phyloP scores from a whole-genome alignment of 2,329 filamentous ascomycete species.

The Penicillium oxalicum region DNA sequence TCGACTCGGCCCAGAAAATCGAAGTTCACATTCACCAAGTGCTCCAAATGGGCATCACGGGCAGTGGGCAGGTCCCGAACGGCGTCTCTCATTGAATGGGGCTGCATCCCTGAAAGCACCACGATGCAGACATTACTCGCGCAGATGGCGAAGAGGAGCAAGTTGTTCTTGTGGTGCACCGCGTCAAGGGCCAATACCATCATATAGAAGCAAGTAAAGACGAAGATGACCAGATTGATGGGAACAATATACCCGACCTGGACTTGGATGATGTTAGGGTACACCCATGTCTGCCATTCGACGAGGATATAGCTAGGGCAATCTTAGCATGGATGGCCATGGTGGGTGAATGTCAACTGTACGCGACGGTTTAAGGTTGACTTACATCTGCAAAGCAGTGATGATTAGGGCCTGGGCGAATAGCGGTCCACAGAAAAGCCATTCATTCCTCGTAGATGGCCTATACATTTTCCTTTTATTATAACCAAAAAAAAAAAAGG shows the following conservation, averaged over 20 bases:
- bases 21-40: constrained; percentile 8
- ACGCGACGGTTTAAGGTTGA: background rate
- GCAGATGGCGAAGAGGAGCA: constrained; percentile 16
- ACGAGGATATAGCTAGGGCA: constrained; percentile 5
- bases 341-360: too few relatives aligned
- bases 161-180: constrained; percentile 16
- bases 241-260: constrained; percentile 8
- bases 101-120: constrained; percentile 14
- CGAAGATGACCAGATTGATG: constrained; percentile 7
- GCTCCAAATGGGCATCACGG: background rate
- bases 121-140: constrained; percentile 10
- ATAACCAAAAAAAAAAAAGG: too few relatives aligned
- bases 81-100: constrained; percentile 2
- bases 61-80: background rate
- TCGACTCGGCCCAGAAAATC: constrained; percentile 11
- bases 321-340: background rate
- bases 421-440: constrained; percentile 5
- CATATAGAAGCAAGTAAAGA: constrained; percentile 12
- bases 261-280: constrained; percentile 10
- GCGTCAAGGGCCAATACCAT: constrained; percentile 11
- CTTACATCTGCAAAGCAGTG: constrained; percentile 5
- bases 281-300: constrained; percentile 14
- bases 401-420: constrained; percentile 4
- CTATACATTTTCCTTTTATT: constrained; percentile 1
- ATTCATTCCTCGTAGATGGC: constrained; percentile 3